Percentiles rank a stretch among this genome's conserved stretches.
Conservation (phyloP, 2,329 filamentous ascomycete genomes). For the Aspergillus arachidicola region DNA sequence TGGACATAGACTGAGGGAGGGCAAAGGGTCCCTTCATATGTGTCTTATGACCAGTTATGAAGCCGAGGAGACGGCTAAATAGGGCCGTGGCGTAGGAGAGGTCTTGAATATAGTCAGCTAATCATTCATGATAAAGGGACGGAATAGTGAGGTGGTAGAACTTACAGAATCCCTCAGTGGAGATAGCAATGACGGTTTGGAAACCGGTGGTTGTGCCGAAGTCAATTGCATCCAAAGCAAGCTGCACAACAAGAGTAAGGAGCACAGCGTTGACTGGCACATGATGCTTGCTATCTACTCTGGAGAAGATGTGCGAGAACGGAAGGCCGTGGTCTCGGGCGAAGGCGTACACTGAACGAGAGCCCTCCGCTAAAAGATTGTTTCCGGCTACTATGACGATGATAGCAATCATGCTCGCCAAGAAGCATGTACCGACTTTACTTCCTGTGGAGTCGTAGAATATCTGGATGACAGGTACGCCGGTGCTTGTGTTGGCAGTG, state of each 20-base stretch:
- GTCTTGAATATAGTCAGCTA: slow-evolving; percentile 34
- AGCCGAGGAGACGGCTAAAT: slow-evolving; percentile 52
- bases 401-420: slow-evolving; percentile 53
- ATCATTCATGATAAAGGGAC: background rate
- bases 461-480: slow-evolving; percentile 57
- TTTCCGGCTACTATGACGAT: slow-evolving; percentile 51
- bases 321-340: slow-evolving; percentile 57
- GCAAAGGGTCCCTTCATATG: slow-evolving; percentile 41
- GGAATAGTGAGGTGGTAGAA: background rate
- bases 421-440: slow-evolving; percentile 47
- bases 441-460: slow-evolving; percentile 53
- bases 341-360: slow-evolving; percentile 48
- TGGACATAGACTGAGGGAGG: slow-evolving; percentile 48
- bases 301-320: slow-evolving; percentile 51
- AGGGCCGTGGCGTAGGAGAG: slow-evolving; percentile 61
- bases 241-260: slow-evolving; percentile 51
- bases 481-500: slow-evolving; percentile 50
- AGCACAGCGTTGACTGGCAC: slow-evolving; percentile 56
- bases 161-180: slow-evolving; percentile 60
- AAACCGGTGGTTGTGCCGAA: slow-evolving; percentile 59
- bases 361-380: slow-evolving; percentile 52
- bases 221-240: slow-evolving; percentile 58
- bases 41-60: slow-evolving; percentile 44
- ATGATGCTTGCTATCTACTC: slow-evolving; percentile 49
- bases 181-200: slow-evolving; percentile 59